Percentiles rank a stretch among this genome's conserved stretches.
Evolutionary conservation across 139 green algal genomes (phyloP).

Genomic region (Spirogloea muscicola): DNA sequence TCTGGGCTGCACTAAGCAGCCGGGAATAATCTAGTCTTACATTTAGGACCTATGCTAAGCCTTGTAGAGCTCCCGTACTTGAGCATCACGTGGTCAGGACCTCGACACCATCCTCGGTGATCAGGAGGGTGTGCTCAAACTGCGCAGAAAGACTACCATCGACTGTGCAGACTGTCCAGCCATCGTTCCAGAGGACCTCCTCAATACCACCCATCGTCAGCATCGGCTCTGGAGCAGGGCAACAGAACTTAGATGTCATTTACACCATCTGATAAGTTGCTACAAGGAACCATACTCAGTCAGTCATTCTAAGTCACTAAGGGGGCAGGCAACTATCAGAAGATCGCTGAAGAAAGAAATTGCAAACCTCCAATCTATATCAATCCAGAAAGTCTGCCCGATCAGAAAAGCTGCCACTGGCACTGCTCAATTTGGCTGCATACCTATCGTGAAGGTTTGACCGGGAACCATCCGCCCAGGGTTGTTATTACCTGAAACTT

Average conservation of each 20-base stretch:
- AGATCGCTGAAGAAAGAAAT: neutral
- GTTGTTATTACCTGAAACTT: conserved; percentile 32
- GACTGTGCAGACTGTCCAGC: conserved; percentile 87
- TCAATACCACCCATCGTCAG: conserved; percentile 60
- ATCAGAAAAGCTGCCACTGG: no score
- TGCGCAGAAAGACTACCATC: conserved; percentile 87
- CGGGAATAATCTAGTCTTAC: neutral
- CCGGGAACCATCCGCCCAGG: conserved; percentile 60
- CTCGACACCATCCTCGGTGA: conserved; percentile 79
- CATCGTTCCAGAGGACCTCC: conserved; percentile 73
- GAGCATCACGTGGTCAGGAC: no score
- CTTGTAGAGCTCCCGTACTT: neutral
- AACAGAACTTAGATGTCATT: neutral
- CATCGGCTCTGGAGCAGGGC: conserved; percentile 92
- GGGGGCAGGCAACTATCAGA: neutral
- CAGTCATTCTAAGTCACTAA: neutral
- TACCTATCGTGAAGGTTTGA: conserved; percentile 95
- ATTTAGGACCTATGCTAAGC: neutral
- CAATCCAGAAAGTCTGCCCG: no score
- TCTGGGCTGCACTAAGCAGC: no score
- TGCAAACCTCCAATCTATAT: neutral
- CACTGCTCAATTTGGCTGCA: no score
- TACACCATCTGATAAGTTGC: neutral
- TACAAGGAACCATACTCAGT: neutral
- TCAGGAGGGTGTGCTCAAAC: conserved; percentile 94